Evolutionary conservation across 805 yeast genomes (phyloP).

Genomic region (Saccharomycodes ludwigii): DNA sequence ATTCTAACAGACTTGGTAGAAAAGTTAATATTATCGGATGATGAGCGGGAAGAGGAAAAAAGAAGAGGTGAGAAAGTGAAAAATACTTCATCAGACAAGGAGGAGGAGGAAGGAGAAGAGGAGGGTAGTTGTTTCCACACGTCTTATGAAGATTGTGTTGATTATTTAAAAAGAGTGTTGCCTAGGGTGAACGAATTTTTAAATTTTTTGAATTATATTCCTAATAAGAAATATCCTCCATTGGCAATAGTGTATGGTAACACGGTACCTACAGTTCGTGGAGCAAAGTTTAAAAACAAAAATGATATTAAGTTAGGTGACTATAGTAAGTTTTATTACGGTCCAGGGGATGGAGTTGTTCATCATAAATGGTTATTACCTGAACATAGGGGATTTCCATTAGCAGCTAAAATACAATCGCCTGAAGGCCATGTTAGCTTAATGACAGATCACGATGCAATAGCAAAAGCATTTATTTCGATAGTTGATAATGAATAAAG

Average conservation of each 20-base stretch:
- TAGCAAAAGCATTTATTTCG: slow-evolving; percentile 61
- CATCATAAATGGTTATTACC: slow-evolving; percentile 79
- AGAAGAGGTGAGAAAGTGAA: slow-evolving; percentile 10
- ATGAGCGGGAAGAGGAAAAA: slow-evolving; percentile 4
- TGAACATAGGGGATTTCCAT: slow-evolving; percentile 56
- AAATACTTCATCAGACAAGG: slow-evolving; percentile 2
- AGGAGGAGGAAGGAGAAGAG: slow-evolving; percentile 6
- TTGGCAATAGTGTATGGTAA: slow-evolving; percentile 73
- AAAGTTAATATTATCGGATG: slow-evolving; percentile 3
- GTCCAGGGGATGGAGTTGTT: slow-evolving; percentile 91
- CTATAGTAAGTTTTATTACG: slow-evolving; percentile 67
- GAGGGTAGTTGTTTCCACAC: slow-evolving; percentile 15
- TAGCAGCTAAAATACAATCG: slow-evolving; percentile 54
- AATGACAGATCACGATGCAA: slow-evolving; percentile 57
- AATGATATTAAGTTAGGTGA: slow-evolving; percentile 60
- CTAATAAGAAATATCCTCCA: slow-evolving; percentile 60
- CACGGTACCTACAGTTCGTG: slow-evolving; percentile 74
- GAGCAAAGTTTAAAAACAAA: slow-evolving; percentile 49
- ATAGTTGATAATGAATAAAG: slow-evolving; percentile 46
- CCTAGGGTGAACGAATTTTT: slow-evolving; percentile 45
- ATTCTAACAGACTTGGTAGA: slow-evolving; percentile 6
- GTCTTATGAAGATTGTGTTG: slow-evolving; percentile 41
- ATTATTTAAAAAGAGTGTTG: slow-evolving; percentile 52
- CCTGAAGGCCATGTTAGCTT: slow-evolving; percentile 69
- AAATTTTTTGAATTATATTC: slow-evolving; percentile 41